Conservation (phyloP, 768 basidiomycete species). For the Agaricus blazei region DNA sequence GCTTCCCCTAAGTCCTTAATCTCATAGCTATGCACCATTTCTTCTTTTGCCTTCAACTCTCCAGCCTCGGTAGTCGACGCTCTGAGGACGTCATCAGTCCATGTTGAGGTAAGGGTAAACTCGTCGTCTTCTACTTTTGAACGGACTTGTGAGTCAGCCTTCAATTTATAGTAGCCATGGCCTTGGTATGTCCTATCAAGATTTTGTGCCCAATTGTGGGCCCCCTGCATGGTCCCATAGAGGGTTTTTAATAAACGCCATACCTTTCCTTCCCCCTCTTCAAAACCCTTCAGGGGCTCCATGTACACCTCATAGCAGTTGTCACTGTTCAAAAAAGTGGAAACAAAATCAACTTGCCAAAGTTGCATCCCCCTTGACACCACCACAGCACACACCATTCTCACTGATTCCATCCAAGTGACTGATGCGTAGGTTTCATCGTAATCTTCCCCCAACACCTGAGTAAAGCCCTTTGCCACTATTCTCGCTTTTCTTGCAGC, state of each 20-base stretch:
- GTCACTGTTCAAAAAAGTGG: background rate
- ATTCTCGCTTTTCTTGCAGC: too few relatives aligned
- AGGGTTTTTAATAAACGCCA: background rate
- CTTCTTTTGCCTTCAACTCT: too few relatives aligned
- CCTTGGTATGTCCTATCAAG: background rate
- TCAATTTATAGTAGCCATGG: background rate
- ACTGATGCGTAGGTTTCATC: too few relatives aligned
- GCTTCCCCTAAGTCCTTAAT: too few relatives aligned
- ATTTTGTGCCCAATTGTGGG: background rate
- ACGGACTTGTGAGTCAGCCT: background rate
- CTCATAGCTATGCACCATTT: too few relatives aligned
- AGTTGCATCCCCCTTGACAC: background rate
- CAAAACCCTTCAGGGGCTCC: background rate
- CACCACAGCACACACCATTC: background rate
- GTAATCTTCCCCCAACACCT: too few relatives aligned
- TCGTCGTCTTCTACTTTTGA: background rate
- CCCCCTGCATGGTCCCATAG: background rate
- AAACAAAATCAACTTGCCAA: background rate
- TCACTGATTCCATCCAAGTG: background rate
- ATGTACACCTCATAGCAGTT: background rate
- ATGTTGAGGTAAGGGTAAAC: background rate
- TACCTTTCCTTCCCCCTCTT: background rate
- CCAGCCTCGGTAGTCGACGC: too few relatives aligned
- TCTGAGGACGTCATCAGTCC: background rate
- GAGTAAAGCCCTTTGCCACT: too few relatives aligned